Base-by-base conservation (phyloP, 352 stramenopile genomes). In the Saprolegnia diclina region DNA sequence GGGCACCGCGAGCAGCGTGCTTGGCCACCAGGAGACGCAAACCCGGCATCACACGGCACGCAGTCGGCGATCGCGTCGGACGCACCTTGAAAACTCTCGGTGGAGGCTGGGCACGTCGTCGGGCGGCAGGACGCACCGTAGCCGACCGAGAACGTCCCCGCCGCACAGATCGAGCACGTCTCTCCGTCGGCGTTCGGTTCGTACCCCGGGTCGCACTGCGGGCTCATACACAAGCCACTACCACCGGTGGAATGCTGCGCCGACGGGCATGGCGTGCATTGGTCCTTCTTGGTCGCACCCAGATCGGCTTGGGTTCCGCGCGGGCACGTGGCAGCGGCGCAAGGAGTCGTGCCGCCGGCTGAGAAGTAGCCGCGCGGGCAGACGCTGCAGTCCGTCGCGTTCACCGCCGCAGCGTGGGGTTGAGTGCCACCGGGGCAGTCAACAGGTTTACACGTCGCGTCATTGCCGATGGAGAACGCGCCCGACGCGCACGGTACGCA, bases 331-430 rank as follows among this genome's bases (percentile, higher is more conserved):
- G 78, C 74, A 5, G 76, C 64, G 38, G 68, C 71, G 32, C 78
- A 85, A 7, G 73, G 35, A 4, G 61, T 61, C 5, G 71, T 71
- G 32, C 72, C 73, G n/a, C 78, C 78, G 18, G 76, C 70, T 1
- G 78, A 82, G 61, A 70, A 85, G 7, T 76, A 64, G 5, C 78
- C 78, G 19, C 78, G 79, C 40, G 77, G 74, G 16, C 76, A 85
- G 37, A 72, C 76, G 26, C 67, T 79, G 72, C 78, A 85, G 64
- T 85, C 78, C 0, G 75, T 75, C 1, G 76, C 67, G 61, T 85
- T 82, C 44, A 65, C 70, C 9, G 78, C 78, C 32, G 64, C 10
- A 13, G 42, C 35, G 57, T 82, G 81, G 7, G 78, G 74, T 53
- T 85, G 61, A 37, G 52, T 81, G 0, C 78, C 76, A n/a, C 73